A percentile compares a stretch with the other conserved stretches of the same genome.
Evolutionary conservation across 805 yeast genomes (phyloP).

Genomic region (Spencermartinsiella europaea): DNA sequence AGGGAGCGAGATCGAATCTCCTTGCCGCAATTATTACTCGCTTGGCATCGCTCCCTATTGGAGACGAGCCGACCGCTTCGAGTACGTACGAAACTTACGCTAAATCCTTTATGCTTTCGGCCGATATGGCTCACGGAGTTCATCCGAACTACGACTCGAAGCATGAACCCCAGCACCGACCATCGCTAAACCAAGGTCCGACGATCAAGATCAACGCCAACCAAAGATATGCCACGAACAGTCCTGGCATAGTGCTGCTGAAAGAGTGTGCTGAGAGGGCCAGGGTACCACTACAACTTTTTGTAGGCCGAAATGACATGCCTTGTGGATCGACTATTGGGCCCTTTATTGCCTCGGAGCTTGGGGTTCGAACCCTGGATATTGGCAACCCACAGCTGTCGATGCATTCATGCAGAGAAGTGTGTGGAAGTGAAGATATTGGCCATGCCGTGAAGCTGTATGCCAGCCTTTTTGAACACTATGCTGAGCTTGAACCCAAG

Average conservation of each 20-base stretch:
- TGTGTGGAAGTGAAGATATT: constrained; percentile 77
- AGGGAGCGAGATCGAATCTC: constrained; percentile 94
- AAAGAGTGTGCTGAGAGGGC: constrained; percentile 64
- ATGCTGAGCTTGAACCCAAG: constrained; percentile 16
- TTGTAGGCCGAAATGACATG: constrained; percentile 89
- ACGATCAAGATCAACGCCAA: constrained; percentile 91
- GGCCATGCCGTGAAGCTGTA: constrained; percentile 58
- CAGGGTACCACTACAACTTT: constrained; percentile 79
- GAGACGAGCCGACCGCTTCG: constrained; percentile 25
- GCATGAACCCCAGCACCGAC: constrained; percentile 76
- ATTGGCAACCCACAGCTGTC: constrained; percentile 87
- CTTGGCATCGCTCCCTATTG: constrained; percentile 46
- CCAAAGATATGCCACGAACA: constrained; percentile 91
- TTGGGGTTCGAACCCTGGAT: constrained; percentile 84
- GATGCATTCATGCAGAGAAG: constrained; percentile 93
- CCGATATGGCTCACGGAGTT: constrained; percentile 96
- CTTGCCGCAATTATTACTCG: constrained; percentile 73
- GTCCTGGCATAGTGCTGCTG: constrained; percentile 77
- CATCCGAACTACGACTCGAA: constrained; percentile 83
- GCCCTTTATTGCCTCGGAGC: constrained; percentile 80
- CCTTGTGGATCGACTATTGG: constrained; percentile 98
- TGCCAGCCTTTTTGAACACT: constrained; percentile 46
- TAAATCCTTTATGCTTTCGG: constrained; percentile 80
- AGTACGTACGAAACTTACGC: constrained; percentile 27
- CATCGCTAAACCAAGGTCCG: constrained; percentile 82